Evolutionary conservation across 768 basidiomycete genomes (phyloP), one percentile per base, ranked within the genome.

Genomic region (Galerina marginata): DNA sequence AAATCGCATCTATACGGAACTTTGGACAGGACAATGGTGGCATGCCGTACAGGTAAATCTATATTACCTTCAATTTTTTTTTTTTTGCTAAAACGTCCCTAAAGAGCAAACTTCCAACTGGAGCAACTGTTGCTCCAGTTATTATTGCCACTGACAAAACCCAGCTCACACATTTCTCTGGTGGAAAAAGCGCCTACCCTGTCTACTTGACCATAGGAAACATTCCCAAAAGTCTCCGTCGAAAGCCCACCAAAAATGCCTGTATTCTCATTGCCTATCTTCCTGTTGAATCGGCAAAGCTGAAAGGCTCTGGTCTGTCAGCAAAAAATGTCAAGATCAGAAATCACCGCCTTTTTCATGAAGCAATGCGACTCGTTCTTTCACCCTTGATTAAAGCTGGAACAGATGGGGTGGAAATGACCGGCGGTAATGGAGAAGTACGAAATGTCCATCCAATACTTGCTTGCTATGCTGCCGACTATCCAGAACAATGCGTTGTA

Each of bases 171-270:
- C 72, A 14, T 58, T 77, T 80, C 51, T 62, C 69, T 6, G 73
- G 78, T 0, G 70, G 76, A 54, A 78, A 79, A 61, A 46, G 62
- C n/a, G 77, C 77, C 4, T 81, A 76, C 61, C 80, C 80, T 2
- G 74, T 83, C 0, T 83, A 83, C 62, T 57, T 81, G 0, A 77
- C 79, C 2, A 68, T 81, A 36, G 81, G 78, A 0, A 80, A 81
- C 38, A 69, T 81, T 11, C 62, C 69, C 0, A 79, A 78, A 47
- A 50, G 63, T 1, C 58, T 76, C 1, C 66, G 76, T 0, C 65
- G 74, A 0, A 69, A 78, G 55, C 74, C 75, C 0, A 74, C 74
- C 0, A 29, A 58, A 7, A 71, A 70, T 14, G 78, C 75, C 0
- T 69, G 63, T 14, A 63, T 80, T 1, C 67, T 81, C 0, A 38